These are phyloP conservation scores for Talaromyces pinophilus DNA, from an alignment of 2,329 filamentous ascomycete genomes.

Conservation along the genomic window DNA sequence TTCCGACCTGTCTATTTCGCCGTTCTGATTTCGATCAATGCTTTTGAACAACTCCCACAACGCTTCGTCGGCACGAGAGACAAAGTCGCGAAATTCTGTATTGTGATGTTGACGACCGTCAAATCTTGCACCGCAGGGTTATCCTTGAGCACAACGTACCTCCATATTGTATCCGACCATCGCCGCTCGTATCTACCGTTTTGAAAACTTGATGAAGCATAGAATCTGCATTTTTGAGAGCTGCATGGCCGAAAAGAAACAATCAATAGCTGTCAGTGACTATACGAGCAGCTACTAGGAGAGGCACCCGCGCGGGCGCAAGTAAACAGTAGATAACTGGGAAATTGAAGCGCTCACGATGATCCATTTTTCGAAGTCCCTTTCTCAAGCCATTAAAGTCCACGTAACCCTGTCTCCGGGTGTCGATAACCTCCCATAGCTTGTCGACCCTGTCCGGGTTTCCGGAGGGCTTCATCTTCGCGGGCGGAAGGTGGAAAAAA, in stretches of 20 bases:
- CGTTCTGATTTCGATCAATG: conserved; percentile 84
- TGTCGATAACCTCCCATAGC: conserved; percentile 82
- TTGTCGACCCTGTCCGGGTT: conserved; percentile 76
- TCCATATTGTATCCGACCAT: conserved; percentile 88
- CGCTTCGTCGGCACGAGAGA: conserved; percentile 82
- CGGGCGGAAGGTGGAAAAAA: conserved; percentile 18
- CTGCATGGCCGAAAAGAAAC: conserved; percentile 41
- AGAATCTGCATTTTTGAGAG: conserved; percentile 86
- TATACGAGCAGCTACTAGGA: conserved; percentile 5
- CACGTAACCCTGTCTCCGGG: conserved; percentile 72
- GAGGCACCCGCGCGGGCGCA: neutral
- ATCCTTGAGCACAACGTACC: conserved; percentile 56
- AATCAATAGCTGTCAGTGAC: conserved; percentile 1
- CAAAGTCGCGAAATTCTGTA: conserved; percentile 84
- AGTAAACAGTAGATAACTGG: conserved; percentile 15
- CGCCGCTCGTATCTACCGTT: conserved; percentile 80
- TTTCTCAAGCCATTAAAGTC: conserved; percentile 82
- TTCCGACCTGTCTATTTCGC: conserved; percentile 83
- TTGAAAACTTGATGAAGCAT: conserved; percentile 79
- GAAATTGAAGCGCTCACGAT: conserved; percentile 63
- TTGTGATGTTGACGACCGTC: conserved; percentile 25
- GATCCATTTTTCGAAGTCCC: conserved; percentile 84
- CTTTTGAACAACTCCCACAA: conserved; percentile 77
- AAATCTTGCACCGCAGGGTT: conserved; percentile 13
- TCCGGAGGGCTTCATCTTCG: conserved; percentile 65